These are phyloP conservation scores for Persicaria maculosa DNA, from an alignment of 148 eudicot genomes.

Conservation along the genomic window DNA sequence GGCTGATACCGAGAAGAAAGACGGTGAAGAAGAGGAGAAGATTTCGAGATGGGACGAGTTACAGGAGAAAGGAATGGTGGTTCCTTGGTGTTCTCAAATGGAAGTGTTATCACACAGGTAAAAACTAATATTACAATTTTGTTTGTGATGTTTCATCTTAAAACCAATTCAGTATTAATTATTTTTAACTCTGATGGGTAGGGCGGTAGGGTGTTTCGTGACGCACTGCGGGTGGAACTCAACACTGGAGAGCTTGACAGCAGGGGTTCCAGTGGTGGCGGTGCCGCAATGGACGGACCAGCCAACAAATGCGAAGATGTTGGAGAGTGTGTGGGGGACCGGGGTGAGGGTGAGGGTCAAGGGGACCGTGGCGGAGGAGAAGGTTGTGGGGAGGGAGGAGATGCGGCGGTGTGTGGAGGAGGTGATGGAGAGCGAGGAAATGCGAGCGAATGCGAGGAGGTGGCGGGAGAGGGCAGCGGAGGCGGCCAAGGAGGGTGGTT, in stretches of 20 bases:
- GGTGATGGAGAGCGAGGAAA: slow-evolving; percentile 33
- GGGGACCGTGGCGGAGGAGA: slow-evolving; percentile 27
- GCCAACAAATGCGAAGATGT: slow-evolving; percentile 43
- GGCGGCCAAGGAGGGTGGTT: slow-evolving; percentile 34
- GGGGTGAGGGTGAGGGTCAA: slow-evolving; percentile 36
- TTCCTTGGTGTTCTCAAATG: slow-evolving; percentile 63
- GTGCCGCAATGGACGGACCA: slow-evolving; percentile 63
- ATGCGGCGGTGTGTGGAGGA: slow-evolving; percentile 27
- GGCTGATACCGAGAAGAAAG: slow-evolving; percentile 22
- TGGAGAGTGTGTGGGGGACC: slow-evolving; percentile 49
- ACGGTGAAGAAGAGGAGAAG: slow-evolving; percentile 8
- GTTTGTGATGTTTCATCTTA: no score
- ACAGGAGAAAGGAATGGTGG: slow-evolving; percentile 29
- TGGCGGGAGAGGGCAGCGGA: slow-evolving; percentile 32
- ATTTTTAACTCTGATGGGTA: not conserved
- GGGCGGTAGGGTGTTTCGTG: slow-evolving; percentile 46
- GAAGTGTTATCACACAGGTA: slow-evolving; percentile 37
- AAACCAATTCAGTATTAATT: no score
- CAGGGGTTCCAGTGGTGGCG: slow-evolving; percentile 49
- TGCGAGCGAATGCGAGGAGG: slow-evolving; percentile 24
- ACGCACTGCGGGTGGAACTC: slow-evolving; percentile 78
- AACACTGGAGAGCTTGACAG: slow-evolving; percentile 48
- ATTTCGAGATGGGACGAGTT: not conserved
- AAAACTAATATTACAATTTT: no score
- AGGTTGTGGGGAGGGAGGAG: slow-evolving; percentile 29